Base-by-base conservation (phyloP, 2,329 filamentous ascomycete species). In the Xylaria sp. region DNA sequence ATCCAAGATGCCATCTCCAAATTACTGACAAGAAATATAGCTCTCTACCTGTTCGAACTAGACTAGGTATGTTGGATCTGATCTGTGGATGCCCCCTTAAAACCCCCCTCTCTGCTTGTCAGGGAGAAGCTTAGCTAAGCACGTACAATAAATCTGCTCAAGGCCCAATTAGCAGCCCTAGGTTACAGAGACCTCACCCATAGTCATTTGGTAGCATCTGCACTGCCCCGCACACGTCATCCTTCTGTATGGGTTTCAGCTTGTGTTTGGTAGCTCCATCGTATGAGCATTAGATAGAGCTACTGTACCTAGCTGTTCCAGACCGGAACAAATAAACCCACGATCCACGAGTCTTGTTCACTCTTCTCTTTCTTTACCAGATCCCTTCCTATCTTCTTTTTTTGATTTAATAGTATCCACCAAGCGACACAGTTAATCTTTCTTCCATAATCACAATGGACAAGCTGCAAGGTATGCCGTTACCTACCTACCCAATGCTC, bases 151-250 rank as follows among this genome's bases (percentile, higher is more conserved):
- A n/a, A n/a, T n/a, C n/a, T n/a, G n/a, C n/a, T n/a, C n/a, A n/a
- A n/a, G n/a, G n/a, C n/a, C n/a, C n/a, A n/a, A n/a, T n/a, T n/a
- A n/a, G n/a, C n/a, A n/a, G n/a, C n/a, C n/a, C n/a, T n/a, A n/a
- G n/a, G n/a, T n/a, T n/a, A n/a, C 19, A 51, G 33, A 51, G 49
- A 33, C 49, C 49, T 51, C 45, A 21, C 21, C 25, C 23, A 49
- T 35, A 49, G 42, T 33, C 50, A 31, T 4, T 31, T 9, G 9
- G 28, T 31, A 56, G 37, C 28, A 47, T 17, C 25, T 45, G 53
- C 52, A 47, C 58, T 66, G 61, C 71, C 70, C 69, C 70, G 69
- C 70, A 69, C 68, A 70, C 71, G 69, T 71, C 70, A 71, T 71
- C 68, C 60, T 9, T 11, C 35, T 11, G 31, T 33, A 60, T 61